Base-by-base conservation (phyloP, 2,329 filamentous ascomycete genomes). In the Verticillium isaacii region DNA sequence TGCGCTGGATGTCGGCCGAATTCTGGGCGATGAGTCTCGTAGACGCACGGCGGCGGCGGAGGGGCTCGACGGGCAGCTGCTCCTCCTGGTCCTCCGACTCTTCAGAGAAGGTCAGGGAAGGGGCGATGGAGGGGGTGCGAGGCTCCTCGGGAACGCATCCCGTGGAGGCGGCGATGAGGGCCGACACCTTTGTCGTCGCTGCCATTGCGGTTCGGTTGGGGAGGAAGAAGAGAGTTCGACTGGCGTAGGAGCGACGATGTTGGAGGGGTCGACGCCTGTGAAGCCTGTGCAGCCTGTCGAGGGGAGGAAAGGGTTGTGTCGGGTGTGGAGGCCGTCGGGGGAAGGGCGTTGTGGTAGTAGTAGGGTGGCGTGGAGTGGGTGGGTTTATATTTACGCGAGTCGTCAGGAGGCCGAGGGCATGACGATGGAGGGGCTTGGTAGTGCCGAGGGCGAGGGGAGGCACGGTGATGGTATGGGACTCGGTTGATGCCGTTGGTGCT, bases 1-100 rank as follows among this genome's bases (percentile, higher is more conserved):
- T 85, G 67, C 85, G 81, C 69, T 84, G 83, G 50, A 89, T 82
- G 65, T 89, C 86, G 57, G 80, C 82, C 34, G 83, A 83, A 71
- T 80, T 88, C 73, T 87, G 84, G 54, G 85, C 84, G 67, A 89
- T 87, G 55, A 92, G 80, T 15, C 84, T 83, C 8, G 89, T 92
- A 4, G 88, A 91, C 61, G 88, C 89, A 59, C 89, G 87, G 60
- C 89, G 83, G 34, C 76, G 79, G 56, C 84, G 83, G 56, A 74
- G 73, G 64, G 77, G 75, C 37, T 77, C 75, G 29, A 73, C 69
- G 25, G 78, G 78, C 65, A 78, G 74, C 57, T 75, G 75, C 63
- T 82, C 81, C 58, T 85, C 83, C 61, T 82, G 80, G 62, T 85
- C 84, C 66, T 87, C 85, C 32, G 85, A 87, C 65, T 86, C 82